Base-by-base conservation (phyloP, 257 asterid genomes). In the Oldenlandia corymbosa region DNA sequence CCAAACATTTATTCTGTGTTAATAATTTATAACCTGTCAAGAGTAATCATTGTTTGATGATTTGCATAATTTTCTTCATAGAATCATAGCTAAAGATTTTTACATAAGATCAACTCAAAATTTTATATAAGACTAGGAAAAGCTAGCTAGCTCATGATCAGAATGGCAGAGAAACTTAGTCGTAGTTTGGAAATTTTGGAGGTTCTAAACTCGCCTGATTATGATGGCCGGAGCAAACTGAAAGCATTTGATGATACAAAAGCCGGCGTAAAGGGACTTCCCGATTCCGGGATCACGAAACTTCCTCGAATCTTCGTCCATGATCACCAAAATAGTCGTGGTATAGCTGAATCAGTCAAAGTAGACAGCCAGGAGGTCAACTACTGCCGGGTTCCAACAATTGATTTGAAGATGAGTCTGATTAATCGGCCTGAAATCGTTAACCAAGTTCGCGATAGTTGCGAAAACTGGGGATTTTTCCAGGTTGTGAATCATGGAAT, bases 181-280 rank as follows among this genome's bases (percentile, higher is more conserved):
- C 5, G 30, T 34, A 9, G 39, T 34, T 4, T 34, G 39, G 39
- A 34, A 34, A 9, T 34, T 4, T 4, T 3, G 39, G 39, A 9
- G 39, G 6, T 34, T 4, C 39, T 4, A 3, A 3, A 9, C 9
- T 34, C 9, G 39, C 39, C 41, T 4, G 1, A 6, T 28, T 16
- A 54, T 14, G 55, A 61, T 5, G 30, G 56, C 1, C 20, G 28
- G 46, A 61, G 43, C 23, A 37, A 61, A 28, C 27, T 43, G 36
- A 45, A 61, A 61, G 55, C 55, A 28, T 61, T 61, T 14, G 66
- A 61, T 30, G 56, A 34, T 0, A 45, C 66, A 4, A n/a, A 61
- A 61, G 66, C 66, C 56, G 66, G 66, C 14, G 66, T 61, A 2
- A 45, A 61, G 30, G 66, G 66, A 20, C 55, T 61, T 7, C 9